Percentiles rank a stretch among this genome's conserved stretches.
Conservation (phyloP, 164 flowering plant genomes). For the Vitis labrusca region DNA sequence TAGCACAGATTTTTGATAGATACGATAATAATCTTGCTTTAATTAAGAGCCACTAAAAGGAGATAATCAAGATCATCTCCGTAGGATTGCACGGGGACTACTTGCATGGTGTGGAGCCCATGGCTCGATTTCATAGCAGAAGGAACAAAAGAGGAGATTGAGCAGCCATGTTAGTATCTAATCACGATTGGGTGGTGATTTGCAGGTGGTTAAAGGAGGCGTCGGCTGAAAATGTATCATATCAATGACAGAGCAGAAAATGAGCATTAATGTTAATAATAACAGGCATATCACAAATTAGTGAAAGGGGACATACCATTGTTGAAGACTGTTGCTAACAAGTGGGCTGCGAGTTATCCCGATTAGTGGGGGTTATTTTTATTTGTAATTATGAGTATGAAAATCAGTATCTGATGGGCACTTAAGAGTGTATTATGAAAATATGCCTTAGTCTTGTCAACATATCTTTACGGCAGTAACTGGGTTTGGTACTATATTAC, state of each 20-base stretch:
- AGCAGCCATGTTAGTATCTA: conserved; percentile 1
- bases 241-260: not conserved
- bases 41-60: conserved; percentile 6
- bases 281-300: not conserved
- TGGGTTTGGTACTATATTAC: no score
- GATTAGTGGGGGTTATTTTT: not conserved
- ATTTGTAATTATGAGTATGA: not conserved
- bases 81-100: conserved; percentile 7
- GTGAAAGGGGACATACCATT: no score
- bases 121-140: not conserved
- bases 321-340: no score
- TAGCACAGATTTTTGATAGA: not conserved
- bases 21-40: conserved; percentile 4
- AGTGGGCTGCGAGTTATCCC: not conserved
- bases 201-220: not conserved
- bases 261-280: not conserved
- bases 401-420: no score
- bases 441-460: no score
- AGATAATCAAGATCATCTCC: no score
- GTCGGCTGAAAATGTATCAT: not conserved
- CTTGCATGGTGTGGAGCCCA: conserved; percentile 13
- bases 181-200: not conserved
- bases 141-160: conserved; percentile 11
- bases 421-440: no score
- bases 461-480: no score